These are phyloP conservation scores for Emericellopsis terricola DNA, from an alignment of 495 filamentous ascomycete genomes.

Conservation along the genomic window DNA sequence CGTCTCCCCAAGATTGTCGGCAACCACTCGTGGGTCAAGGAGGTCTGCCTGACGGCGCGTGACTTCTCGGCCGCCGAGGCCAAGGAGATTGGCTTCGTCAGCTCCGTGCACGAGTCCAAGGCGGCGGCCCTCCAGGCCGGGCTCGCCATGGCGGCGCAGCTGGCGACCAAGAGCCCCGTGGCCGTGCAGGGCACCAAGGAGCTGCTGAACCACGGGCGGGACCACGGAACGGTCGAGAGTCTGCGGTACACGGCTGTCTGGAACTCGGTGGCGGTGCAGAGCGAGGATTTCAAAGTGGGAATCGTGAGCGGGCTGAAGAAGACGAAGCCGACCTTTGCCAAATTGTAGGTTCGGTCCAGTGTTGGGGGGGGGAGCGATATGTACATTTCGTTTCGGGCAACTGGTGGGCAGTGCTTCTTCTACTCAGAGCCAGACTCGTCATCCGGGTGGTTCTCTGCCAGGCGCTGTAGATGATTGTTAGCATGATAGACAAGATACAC, in stretches of 20 bases:
- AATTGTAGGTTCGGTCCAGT: conserved; percentile 33
- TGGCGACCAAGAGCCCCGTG: conserved; percentile 75
- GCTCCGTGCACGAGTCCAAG: conserved; percentile 51
- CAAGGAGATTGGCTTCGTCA: conserved; percentile 65
- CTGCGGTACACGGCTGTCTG: conserved; percentile 71
- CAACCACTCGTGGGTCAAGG: conserved; percentile 73
- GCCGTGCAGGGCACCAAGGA: conserved; percentile 91
- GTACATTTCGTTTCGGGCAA: too few species aligned
- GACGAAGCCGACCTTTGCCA: conserved; percentile 70
- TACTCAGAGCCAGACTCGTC: conserved; percentile 6
- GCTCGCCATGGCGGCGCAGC: conserved; percentile 42
- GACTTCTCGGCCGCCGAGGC: conserved; percentile 69
- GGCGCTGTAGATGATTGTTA: background rate
- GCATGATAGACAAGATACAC: background rate
- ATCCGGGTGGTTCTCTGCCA: conserved; percentile 2
- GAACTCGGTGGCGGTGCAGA: conserved; percentile 74
- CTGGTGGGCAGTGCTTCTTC: background rate
- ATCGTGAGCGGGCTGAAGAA: conserved; percentile 61
- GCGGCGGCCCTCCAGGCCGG: conserved; percentile 40
- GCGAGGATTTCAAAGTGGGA: conserved; percentile 55
- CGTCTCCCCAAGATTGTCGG: conserved; percentile 76
- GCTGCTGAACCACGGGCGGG: conserved; percentile 70
- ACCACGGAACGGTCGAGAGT: conserved; percentile 63
- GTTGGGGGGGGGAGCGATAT: background rate
- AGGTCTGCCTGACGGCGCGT: conserved; percentile 64